Percentiles rank a stretch among this genome's conserved stretches.
Conservation (phyloP, 345 rosid species). For the Lepidium africanum region DNA sequence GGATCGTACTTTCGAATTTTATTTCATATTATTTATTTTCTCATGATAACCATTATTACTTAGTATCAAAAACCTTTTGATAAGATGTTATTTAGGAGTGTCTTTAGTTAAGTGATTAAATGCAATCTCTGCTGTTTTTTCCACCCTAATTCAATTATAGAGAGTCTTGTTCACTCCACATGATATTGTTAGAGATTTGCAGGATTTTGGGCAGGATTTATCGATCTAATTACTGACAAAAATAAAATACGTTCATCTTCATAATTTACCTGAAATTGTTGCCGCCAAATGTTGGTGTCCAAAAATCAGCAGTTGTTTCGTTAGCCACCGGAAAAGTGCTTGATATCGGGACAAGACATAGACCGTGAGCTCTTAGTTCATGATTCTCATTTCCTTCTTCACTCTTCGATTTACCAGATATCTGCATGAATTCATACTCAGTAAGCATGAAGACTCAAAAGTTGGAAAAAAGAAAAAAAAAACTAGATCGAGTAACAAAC, state of each 20-base stretch:
- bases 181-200: no score
- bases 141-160: no score
- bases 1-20: slow-evolving; percentile 24
- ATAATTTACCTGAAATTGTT: slow-evolving; percentile 30
- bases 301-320: slow-evolving; percentile 68
- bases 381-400: slow-evolving; percentile 39
- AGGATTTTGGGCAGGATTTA: no score
- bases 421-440: not conserved
- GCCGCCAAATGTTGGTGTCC: slow-evolving; percentile 91
- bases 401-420: slow-evolving; percentile 6
- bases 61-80: not conserved
- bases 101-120: no score
- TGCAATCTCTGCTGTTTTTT: no score
- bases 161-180: no score
- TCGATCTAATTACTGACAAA: no score
- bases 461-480: not conserved
- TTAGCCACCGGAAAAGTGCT: slow-evolving; percentile 75
- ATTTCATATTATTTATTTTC: not conserved
- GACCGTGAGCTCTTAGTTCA: slow-evolving; percentile 70
- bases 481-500: slow-evolving; percentile 21
- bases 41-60: not conserved
- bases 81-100: no score
- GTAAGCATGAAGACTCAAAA: not conserved
- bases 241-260: not conserved
- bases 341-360: slow-evolving; percentile 77